Percentiles rank a stretch among this genome's conserved stretches.
phyloP scores from a whole-genome alignment of 768 basidiomycete genomes.

The Boletus rubescentipes region DNA sequence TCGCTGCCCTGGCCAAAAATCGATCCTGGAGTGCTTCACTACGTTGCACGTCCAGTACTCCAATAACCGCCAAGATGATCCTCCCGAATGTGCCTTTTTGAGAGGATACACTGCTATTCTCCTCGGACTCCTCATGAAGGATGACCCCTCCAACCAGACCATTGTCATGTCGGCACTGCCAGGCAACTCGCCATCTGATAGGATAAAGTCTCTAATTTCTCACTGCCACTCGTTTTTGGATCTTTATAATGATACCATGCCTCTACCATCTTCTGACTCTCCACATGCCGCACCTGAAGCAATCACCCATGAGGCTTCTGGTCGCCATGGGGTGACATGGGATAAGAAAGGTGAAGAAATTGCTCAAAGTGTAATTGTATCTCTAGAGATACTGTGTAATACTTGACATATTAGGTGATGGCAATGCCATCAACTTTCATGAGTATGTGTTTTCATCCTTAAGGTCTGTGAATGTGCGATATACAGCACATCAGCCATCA shows the following conservation, averaged over 20 bases:
- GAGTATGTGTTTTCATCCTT: constrained; percentile 38
- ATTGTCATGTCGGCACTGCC: constrained; percentile 37
- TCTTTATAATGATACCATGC: constrained; percentile 39
- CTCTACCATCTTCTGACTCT: constrained; percentile 21
- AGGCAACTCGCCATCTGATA: constrained; percentile 28
- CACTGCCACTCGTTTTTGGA: constrained; percentile 42
- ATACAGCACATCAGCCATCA: constrained; percentile 36
- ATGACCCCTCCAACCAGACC: constrained; percentile 32
- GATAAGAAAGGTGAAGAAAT: constrained; percentile 41
- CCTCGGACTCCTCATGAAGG: constrained; percentile 51
- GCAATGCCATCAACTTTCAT: constrained; percentile 20
- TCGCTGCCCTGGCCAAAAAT: constrained; percentile 45
- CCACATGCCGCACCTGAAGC: constrained; percentile 10
- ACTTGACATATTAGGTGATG: constrained; percentile 16
- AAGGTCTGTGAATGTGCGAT: constrained; percentile 53
- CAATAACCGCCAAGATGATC: constrained; percentile 11
- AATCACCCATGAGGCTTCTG: background rate
- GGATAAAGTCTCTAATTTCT: constrained; percentile 28
- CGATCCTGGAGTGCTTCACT: constrained; percentile 51
- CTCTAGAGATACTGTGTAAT: constrained; percentile 41
- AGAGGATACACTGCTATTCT: constrained; percentile 75
- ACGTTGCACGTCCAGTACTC: constrained; percentile 47
- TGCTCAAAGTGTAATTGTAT: constrained; percentile 50
- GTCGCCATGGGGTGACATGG: constrained; percentile 13
- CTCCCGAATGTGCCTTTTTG: constrained; percentile 51